Percentiles rank a stretch among this genome's conserved stretches.
These are phyloP conservation scores for Penicillium cataractarum DNA, from an alignment of 495 filamentous ascomycete genomes.

Conservation along the genomic window DNA sequence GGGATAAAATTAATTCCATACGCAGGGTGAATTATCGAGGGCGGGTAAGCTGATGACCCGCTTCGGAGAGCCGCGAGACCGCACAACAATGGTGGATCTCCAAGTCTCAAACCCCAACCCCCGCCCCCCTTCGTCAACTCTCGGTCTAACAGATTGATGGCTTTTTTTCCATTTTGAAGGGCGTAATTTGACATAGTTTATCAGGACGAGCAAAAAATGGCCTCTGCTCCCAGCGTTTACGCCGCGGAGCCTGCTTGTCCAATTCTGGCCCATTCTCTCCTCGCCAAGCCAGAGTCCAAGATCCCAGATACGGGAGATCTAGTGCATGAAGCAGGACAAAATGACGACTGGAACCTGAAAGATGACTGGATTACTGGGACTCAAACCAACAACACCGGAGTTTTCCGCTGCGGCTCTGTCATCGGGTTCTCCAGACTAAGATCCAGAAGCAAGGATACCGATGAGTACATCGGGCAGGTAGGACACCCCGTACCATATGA, in stretches of 20 bases:
- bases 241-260: constrained; percentile 39
- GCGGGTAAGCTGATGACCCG: background rate
- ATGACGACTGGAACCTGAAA: constrained; percentile 36
- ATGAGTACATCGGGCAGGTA: constrained; percentile 43
- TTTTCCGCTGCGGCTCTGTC: constrained; percentile 40
- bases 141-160: background rate
- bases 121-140: background rate
- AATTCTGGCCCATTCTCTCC: constrained; percentile 40
- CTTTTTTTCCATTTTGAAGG: background rate
- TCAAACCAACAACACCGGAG: constrained; percentile 7
- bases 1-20: too few species aligned
- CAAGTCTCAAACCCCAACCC: background rate
- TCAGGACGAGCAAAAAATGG: constrained; percentile 4
- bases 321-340: background rate
- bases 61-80: constrained; percentile 8
- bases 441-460: constrained; percentile 27
- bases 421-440: constrained; percentile 46
- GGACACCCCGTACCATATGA: background rate
- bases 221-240: constrained; percentile 27
- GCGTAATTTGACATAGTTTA: background rate
- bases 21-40: too few species aligned
- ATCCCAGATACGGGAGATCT: background rate
- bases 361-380: constrained; percentile 34
- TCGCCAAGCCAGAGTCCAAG: constrained; percentile 13
- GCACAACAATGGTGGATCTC: background rate